Percentiles rank a stretch among this genome's conserved stretches.
phyloP scores from a whole-genome alignment of 108 stramenopile genomes.

The Cyclostephanos invisitatus region DNA sequence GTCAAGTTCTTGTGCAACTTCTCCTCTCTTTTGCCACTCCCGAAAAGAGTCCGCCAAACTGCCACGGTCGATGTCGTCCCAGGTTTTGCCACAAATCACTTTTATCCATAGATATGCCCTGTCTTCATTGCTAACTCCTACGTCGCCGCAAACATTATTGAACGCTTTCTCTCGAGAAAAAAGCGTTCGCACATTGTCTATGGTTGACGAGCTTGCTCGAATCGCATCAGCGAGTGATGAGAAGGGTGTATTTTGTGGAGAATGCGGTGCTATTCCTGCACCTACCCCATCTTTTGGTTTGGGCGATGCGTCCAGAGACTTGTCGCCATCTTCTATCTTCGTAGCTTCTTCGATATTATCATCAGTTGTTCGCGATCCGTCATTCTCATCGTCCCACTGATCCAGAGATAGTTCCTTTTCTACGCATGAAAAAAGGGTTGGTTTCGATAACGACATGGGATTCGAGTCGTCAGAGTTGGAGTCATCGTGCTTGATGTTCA shows the following conservation, averaged over 20 bases:
- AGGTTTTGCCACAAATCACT: slow-evolving; percentile 40
- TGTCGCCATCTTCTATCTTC: not conserved
- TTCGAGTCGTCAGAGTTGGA: slow-evolving; percentile 5
- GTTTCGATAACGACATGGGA: slow-evolving; percentile 17
- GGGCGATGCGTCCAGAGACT: not conserved
- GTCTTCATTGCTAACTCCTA: slow-evolving; percentile 37
- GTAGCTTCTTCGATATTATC: not conserved
- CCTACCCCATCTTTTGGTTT: not conserved
- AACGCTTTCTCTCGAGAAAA: slow-evolving; percentile 21
- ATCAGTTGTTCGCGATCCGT: not conserved
- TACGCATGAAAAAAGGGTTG: slow-evolving; percentile 24
- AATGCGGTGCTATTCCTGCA: slow-evolving; percentile 1
- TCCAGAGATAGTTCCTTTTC: slow-evolving; percentile 50
- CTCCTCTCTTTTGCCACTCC: slow-evolving; percentile 34
- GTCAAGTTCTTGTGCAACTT: slow-evolving; percentile 1
- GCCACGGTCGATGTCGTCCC: slow-evolving; percentile 41
- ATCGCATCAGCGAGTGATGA: slow-evolving; percentile 41
- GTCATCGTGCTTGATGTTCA: not conserved
- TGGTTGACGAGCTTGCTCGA: slow-evolving; percentile 31
- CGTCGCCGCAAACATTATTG: slow-evolving; percentile 4
- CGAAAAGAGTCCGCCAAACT: slow-evolving; percentile 46
- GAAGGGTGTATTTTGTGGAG: slow-evolving; percentile 19
- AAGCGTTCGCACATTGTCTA: slow-evolving; percentile 35
- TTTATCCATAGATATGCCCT: slow-evolving; percentile 50
- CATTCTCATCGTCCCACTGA: slow-evolving; percentile 38